phyloP scores from a whole-genome alignment of 1,284 basidiomycete genomes.

The Taiwanofungus camphoratus region DNA sequence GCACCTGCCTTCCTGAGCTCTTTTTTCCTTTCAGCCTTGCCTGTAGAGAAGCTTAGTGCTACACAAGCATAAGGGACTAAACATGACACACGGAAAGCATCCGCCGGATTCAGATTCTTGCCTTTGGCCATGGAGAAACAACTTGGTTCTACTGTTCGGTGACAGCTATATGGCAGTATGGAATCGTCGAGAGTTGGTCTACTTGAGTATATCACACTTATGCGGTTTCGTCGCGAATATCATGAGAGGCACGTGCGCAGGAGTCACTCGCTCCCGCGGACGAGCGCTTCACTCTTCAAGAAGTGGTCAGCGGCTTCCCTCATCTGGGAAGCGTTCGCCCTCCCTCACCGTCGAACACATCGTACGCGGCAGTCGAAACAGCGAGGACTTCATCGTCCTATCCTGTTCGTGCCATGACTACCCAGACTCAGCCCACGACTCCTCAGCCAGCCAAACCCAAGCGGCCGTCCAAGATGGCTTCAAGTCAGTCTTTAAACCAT shows the following conservation, averaged over 20 bases:
- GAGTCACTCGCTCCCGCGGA: too few species aligned
- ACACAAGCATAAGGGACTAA: not conserved
- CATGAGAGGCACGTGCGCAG: slow-evolving; percentile 27
- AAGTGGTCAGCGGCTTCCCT: slow-evolving; percentile 22
- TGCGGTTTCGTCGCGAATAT: too few species aligned
- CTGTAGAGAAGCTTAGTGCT: slow-evolving; percentile 33
- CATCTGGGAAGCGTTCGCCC: slow-evolving; percentile 21
- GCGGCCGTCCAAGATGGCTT: slow-evolving; percentile 60
- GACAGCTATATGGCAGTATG: too few species aligned
- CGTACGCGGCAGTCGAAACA: slow-evolving; percentile 11
- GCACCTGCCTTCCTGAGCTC: slow-evolving; percentile 80
- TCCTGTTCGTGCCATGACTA: slow-evolving; percentile 27
- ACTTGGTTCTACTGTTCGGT: not conserved
- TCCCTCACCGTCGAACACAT: slow-evolving; percentile 5
- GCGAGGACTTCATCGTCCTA: slow-evolving; percentile 26
- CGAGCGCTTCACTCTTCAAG: slow-evolving; percentile 12
- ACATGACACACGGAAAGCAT: slow-evolving; percentile 62
- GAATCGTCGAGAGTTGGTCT: too few species aligned
- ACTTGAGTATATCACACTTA: too few species aligned
- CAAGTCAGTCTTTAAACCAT: slow-evolving; percentile 63
- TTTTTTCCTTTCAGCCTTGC: slow-evolving; percentile 83
- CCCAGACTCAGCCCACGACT: slow-evolving; percentile 16
- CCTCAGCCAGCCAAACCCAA: slow-evolving; percentile 35
- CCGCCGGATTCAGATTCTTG: slow-evolving; percentile 79
- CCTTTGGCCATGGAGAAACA: slow-evolving; percentile 65